Percentiles rank a stretch among this genome's conserved stretches.
These are phyloP conservation scores for Garcia nutans DNA, from an alignment of 345 rosid species.

Conservation along the genomic window DNA sequence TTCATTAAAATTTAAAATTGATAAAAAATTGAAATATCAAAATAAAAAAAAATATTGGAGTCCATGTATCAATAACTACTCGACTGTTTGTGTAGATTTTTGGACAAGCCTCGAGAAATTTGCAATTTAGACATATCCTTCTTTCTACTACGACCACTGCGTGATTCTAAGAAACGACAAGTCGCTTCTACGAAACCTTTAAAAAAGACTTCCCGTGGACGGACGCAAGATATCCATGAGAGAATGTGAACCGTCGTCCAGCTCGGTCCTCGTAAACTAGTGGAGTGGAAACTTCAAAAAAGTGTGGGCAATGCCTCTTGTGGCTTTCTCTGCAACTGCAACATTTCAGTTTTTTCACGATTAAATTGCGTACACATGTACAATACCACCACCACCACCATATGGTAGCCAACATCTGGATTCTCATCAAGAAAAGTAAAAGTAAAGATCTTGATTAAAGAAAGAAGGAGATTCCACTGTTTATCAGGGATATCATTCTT, in stretches of 20 bases:
- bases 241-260: not conserved
- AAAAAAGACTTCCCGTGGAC: not conserved
- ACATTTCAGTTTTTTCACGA: not conserved
- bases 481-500: not conserved
- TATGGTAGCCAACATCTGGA: not conserved
- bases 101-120: too few species aligned
- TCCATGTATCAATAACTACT: too few species aligned
- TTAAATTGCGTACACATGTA: slow-evolving; percentile 7
- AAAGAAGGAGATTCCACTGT: not conserved
- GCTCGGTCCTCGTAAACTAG: not conserved
- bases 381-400: not conserved
- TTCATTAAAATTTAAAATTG: too few species aligned
- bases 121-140: too few species aligned
- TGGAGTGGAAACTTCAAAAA: not conserved
- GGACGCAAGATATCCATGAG: not conserved
- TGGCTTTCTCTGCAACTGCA: not conserved
- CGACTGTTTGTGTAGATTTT: too few species aligned
- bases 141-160: too few species aligned
- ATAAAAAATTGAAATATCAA: too few species aligned
- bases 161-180: too few species aligned
- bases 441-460: not conserved
- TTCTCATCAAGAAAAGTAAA: slow-evolving; percentile 1
- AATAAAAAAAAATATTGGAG: too few species aligned
- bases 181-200: too few species aligned
- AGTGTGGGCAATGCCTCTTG: too few species aligned